Evolutionary conservation across 352 stramenopile species (phyloP).

Genomic region (Phytophthora palmivora): DNA sequence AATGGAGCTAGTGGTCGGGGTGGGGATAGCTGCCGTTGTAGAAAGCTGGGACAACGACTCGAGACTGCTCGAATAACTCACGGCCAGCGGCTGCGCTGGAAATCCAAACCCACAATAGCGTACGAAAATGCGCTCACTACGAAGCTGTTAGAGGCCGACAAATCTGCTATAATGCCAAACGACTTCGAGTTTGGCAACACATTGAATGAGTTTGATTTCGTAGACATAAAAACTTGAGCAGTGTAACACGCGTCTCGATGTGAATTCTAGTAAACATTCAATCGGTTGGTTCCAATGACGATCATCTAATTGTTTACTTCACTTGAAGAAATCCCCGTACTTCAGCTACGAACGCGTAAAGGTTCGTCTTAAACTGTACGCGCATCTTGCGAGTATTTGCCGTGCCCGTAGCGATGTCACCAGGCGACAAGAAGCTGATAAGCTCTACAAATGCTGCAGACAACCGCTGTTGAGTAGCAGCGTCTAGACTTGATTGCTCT

Average conservation of each 20-base stretch:
- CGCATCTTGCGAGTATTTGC: slow-evolving; percentile 75
- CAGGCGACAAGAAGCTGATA: slow-evolving; percentile 68
- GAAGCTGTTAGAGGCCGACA: slow-evolving; percentile 46
- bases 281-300: slow-evolving; percentile 6
- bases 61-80: slow-evolving; percentile 28
- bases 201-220: slow-evolving; percentile 49
- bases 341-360: slow-evolving; percentile 84
- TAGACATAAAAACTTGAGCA: slow-evolving; percentile 20
- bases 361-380: slow-evolving; percentile 80
- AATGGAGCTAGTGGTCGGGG: slow-evolving; percentile 2
- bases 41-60: slow-evolving; percentile 48
- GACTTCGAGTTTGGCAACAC: slow-evolving; percentile 8
- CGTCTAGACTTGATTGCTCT: slow-evolving; percentile 52
- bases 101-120: slow-evolving; percentile 28
- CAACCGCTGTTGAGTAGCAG: slow-evolving; percentile 57
- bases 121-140: slow-evolving; percentile 48
- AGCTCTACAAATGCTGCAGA: slow-evolving; percentile 69
- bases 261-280: slow-evolving; percentile 3
- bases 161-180: slow-evolving; percentile 8
- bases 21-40: slow-evolving; percentile 42
- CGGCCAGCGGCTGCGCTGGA: slow-evolving; percentile 38
- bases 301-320: slow-evolving; percentile 50
- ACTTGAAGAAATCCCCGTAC: slow-evolving; percentile 87
- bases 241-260: slow-evolving; percentile 7
- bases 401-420: slow-evolving; percentile 66